Base-by-base conservation (phyloP, 1,139 yeast species). In the Debaryomyces fabryi region DNA sequence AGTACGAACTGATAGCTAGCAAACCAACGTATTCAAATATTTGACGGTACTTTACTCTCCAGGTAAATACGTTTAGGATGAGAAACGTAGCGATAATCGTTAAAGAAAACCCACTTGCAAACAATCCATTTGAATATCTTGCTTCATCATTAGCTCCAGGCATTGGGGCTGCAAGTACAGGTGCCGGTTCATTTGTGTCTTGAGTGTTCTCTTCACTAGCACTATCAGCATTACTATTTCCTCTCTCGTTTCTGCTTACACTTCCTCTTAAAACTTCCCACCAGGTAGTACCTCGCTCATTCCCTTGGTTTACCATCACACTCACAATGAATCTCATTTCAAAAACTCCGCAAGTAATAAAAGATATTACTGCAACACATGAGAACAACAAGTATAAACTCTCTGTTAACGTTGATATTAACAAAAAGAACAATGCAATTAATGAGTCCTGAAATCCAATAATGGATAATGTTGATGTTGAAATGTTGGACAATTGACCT, bases 371-470 rank as follows among this genome's bases (percentile, higher is more conserved):
- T 1, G 95, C 84, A 51, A 88, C 78, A 24, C 90, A 82, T 23
- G 87, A 82, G 46, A 86, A 72, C 3, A 91, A 82, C 44, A 89
- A 68, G 55, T 85, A 88, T 24, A 88, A 64, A 37, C 79, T 79
- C 13, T 78, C 79, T 39, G 78, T 64, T 9, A 85, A 65, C 27
- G 82, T 75, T 1, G 92, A 81, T 35, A 83, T 67, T 27, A 87
- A 74, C 51, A 89, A 70, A 42, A 86, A 80, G 24, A 83, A 63
- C 64, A 88, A 74, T 25, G 88, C 82, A 37, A 86, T 61, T 2
- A 88, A 72, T 0, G 93, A 88, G 65, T 91, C 97, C 74, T 85
- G 85, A 53, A 82, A 83, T 12, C 90, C 83, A 27, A 91, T 78
- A 51, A 88, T 74, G 36, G 86, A 82, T 30, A 75, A 58, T 1